Percentiles rank a stretch among this genome's conserved stretches.
Evolutionary conservation across 2,329 filamentous ascomycete species (phyloP).

Genomic region (Exophiala alcalophila): DNA sequence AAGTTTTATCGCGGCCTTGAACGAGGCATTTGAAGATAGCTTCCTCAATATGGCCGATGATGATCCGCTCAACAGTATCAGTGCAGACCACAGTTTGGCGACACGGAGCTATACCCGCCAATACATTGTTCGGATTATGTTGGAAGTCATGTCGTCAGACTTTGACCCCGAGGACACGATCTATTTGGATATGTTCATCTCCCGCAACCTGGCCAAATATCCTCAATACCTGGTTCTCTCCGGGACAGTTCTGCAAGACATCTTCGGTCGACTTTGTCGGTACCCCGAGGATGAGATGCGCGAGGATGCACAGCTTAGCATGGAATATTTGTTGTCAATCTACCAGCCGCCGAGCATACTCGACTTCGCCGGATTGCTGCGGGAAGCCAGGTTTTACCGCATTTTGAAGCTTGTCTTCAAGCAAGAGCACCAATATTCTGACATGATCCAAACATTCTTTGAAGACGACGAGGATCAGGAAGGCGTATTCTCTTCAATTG

Average conservation of each 20-base stretch:
- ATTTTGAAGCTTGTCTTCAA: slow-evolving; percentile 88
- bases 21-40: slow-evolving; percentile 93
- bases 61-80: slow-evolving; percentile 57
- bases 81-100: slow-evolving; percentile 47
- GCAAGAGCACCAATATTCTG: slow-evolving; percentile 72
- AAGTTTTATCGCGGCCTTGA: slow-evolving; percentile 90
- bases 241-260: slow-evolving; percentile 76
- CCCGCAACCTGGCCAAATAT: slow-evolving; percentile 92
- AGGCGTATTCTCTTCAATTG: slow-evolving; percentile 74
- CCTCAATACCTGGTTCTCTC: slow-evolving; percentile 91
- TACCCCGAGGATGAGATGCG: slow-evolving; percentile 77
- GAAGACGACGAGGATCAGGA: slow-evolving; percentile 76
- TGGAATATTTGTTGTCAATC: slow-evolving; percentile 88
- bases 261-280: slow-evolving; percentile 77
- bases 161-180: slow-evolving; percentile 81
- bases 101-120: slow-evolving; percentile 60
- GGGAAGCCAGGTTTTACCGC: slow-evolving; percentile 78
- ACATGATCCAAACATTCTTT: slow-evolving; percentile 76
- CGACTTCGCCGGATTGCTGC: slow-evolving; percentile 72
- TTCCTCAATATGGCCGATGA: slow-evolving; percentile 65
- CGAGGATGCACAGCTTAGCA: slow-evolving; percentile 94
- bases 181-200: slow-evolving; percentile 98
- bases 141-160: slow-evolving; percentile 79
- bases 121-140: slow-evolving; percentile 83
- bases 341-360: slow-evolving; percentile 85